Evolutionary conservation across 169 alveolate genomes (phyloP).

Genomic region (Babesia gibsoni): DNA sequence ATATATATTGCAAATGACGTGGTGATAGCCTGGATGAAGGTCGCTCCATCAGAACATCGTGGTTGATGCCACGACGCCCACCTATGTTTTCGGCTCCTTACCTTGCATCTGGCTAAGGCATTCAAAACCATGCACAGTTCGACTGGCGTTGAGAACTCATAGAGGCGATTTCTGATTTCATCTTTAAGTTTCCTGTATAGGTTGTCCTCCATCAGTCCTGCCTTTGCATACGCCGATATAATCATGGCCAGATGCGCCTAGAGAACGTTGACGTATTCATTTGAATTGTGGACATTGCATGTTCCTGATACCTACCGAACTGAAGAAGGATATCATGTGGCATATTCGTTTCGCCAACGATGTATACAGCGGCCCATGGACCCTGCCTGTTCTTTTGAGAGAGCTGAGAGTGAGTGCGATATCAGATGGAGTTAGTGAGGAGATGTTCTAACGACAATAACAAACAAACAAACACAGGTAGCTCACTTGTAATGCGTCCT

Average conservation of each 20-base stretch:
- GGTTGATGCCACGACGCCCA: neutral
- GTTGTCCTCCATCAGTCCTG: slow-evolving; percentile 19
- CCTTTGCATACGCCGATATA: slow-evolving; percentile 65
- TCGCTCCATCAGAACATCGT: too few relatives aligned
- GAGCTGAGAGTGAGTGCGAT: slow-evolving; percentile 57
- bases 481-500: slow-evolving; percentile 10
- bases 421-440: slow-evolving; percentile 47
- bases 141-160: slow-evolving; percentile 50
- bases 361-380: slow-evolving; percentile 26
- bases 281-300: neutral
- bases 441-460: neutral
- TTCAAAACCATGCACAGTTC: slow-evolving; percentile 63
- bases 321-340: slow-evolving; percentile 9
- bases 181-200: slow-evolving; percentile 8
- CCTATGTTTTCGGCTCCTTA: neutral
- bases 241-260: slow-evolving; percentile 62
- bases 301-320: slow-evolving; percentile 29
- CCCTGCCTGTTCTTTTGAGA: slow-evolving; percentile 42
- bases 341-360: slow-evolving; percentile 14
- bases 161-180: slow-evolving; percentile 37
- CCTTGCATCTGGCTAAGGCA: slow-evolving; percentile 50
- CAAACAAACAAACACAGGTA: neutral
- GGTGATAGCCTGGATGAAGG: too few relatives aligned
- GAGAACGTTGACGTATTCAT: neutral
- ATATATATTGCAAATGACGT: neutral